Conservation (phyloP, 225 moss, liverwort and hornwort species). For the Ulota crispa region DNA sequence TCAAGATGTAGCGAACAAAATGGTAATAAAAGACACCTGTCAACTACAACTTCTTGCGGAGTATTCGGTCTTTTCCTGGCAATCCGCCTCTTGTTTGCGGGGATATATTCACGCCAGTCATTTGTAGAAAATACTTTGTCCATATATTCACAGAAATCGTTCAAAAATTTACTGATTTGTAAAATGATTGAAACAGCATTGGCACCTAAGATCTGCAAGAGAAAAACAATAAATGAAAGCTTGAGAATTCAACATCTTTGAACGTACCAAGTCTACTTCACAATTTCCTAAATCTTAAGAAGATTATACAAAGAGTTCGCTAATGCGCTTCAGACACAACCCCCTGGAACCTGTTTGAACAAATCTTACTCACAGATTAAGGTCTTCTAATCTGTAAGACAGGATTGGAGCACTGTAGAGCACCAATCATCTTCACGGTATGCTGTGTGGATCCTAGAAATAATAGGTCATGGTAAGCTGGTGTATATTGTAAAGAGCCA, state of each 20-base stretch:
- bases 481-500: background rate
- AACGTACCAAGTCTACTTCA: background rate
- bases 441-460: background rate
- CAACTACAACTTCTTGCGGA: slow-evolving; percentile 28
- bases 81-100: slow-evolving; percentile 42
- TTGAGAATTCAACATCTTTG: background rate
- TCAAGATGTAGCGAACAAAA: slow-evolving; percentile 7
- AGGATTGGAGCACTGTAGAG: background rate
- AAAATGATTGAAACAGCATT: slow-evolving; percentile 49
- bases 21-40: slow-evolving; percentile 38
- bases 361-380: background rate
- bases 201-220: slow-evolving; percentile 58
- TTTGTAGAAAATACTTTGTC: slow-evolving; percentile 47
- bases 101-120: slow-evolving; percentile 55
- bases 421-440: background rate
- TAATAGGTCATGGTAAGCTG: slow-evolving; percentile 3
- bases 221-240: background rate
- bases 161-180: slow-evolving; percentile 57
- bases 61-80: slow-evolving; percentile 9
- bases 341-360: background rate
- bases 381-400: background rate
- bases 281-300: slow-evolving; percentile 5
- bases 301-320: background rate
- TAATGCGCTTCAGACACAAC: background rate
- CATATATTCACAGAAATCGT: slow-evolving; percentile 63